Conservation (phyloP, 2,329 filamentous ascomycete genomes). For the Fusarium tricinctum region DNA sequence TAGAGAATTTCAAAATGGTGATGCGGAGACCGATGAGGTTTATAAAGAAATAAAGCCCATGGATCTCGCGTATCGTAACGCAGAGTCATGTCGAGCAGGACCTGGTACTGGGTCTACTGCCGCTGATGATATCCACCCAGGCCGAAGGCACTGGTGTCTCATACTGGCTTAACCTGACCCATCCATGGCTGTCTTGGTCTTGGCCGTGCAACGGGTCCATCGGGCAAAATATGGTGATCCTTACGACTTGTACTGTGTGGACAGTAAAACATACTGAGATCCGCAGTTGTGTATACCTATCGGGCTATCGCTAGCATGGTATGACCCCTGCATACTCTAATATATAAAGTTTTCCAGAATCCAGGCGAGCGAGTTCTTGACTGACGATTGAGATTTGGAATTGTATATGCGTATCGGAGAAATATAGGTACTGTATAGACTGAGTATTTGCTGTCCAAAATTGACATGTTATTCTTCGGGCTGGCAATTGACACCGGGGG, state of each 20-base stretch:
- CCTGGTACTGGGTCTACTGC: conserved; percentile 33
- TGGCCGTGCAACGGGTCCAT: conserved; percentile 28
- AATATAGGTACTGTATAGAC: too few relatives aligned
- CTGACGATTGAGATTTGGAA: neutral
- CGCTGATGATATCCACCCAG: conserved; percentile 29
- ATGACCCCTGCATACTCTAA: conserved; percentile 19
- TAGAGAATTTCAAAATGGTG: conserved; percentile 2
- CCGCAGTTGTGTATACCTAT: conserved; percentile 14
- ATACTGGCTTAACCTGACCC: conserved; percentile 1
- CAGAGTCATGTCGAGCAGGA: conserved; percentile 37
- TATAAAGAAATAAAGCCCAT: conserved; percentile 37
- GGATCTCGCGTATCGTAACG: conserved; percentile 26
- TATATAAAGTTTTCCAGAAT: conserved; percentile 6
- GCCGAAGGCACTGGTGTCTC: conserved; percentile 2
- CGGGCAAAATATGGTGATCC: neutral
- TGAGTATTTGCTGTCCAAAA: neutral
- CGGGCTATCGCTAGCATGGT: neutral
- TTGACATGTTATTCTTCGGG: neutral
- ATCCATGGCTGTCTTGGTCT: conserved; percentile 8
- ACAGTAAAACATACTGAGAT: conserved; percentile 13
- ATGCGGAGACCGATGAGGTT: conserved; percentile 23
- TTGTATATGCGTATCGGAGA: too few relatives aligned
- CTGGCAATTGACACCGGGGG: neutral
- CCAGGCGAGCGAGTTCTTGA: neutral
- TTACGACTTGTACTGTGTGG: conserved; percentile 7